Evolutionary conservation across 2,329 filamentous ascomycete species (phyloP), one percentile per base, ranked within the genome.

Genomic region (Pyrenophora graminea): DNA sequence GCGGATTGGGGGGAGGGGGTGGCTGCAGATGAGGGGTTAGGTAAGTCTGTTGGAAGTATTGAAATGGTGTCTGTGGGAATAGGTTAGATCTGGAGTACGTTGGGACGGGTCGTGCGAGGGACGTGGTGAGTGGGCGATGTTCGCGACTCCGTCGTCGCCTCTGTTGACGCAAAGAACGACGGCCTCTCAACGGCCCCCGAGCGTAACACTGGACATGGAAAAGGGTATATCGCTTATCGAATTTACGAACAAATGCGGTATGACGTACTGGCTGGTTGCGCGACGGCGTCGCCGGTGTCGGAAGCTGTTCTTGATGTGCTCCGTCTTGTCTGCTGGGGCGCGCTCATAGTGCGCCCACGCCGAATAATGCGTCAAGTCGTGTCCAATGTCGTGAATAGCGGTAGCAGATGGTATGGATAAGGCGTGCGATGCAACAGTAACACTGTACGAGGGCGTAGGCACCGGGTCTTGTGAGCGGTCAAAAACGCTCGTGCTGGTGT

Each of bases 331-430:
- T 68, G 63, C 57, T 58, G 63, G 55, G 64, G 63, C 67, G 70
- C 72, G 69, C 69, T 74, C 73, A 75, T 74, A 41, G 61, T 73
- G 72, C 71, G 72, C 72, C 64, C 65, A 61, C 50, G 68, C 63
- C 59, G 51, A 48, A 64, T 51, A 40, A 50, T 55, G 58, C 39
- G 58, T 67, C 67, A 63, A 58, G 53, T 62, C 45, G 61, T 49
- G 59, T 45, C 63, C 63, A 67, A 62, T 65, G 54, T 53, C 38
- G 44, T 48, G 41, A 15, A 41, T 5, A 39, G 43, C 45, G 27
- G 53, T 18, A 48, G 51, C 12, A 19, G 30, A 44, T 44, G 13
- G 38, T 31, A 36, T 58, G 17, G 21, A 31, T n/a, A 53, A 45
- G 41, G 43, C 42, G 48, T 55, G 56, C 59, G 62, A 63, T 52